Conservation (phyloP, 129 eudicot genomes). For the Tagetes patula region DNA sequence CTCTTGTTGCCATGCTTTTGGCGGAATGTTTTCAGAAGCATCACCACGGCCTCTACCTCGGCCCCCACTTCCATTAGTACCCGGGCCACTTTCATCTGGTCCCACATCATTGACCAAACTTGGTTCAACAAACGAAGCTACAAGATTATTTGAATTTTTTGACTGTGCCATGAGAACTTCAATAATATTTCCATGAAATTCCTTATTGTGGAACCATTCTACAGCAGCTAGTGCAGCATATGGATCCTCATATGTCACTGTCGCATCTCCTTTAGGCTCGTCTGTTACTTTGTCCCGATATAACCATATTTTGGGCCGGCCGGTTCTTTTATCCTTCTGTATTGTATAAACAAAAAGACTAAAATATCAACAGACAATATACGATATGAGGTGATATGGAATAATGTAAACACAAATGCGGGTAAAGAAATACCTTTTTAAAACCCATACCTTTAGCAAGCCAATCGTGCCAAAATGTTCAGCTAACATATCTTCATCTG, state of each 20-base stretch:
- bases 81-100: conserved; percentile 41
- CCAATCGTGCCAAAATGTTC: conserved; percentile 90
- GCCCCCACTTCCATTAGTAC: conserved; percentile 51
- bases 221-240: conserved; percentile 98
- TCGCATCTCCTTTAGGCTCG: conserved; percentile 98
- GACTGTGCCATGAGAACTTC: conserved; percentile 90
- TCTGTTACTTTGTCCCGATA: conserved; percentile 79
- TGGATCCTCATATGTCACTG: conserved; percentile 97
- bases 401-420: not conserved
- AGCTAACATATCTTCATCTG: conserved; percentile 87
- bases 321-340: conserved; percentile 89
- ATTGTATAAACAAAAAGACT: conserved; percentile 14
- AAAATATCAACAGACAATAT: not conserved
- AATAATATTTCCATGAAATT: conserved; percentile 74
- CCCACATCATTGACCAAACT: conserved; percentile 37
- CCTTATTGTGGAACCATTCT: conserved; percentile 94
- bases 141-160: conserved; percentile 43
- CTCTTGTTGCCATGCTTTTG: conserved; percentile 94
- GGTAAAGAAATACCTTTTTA: conserved; percentile 32
- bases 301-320: conserved; percentile 88
- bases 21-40: conserved; percentile 53
- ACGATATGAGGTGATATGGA: not conserved
- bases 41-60: conserved; percentile 90
- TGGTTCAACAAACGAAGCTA: conserved; percentile 43
- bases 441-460: conserved; percentile 81